Evolutionary conservation across 2,329 filamentous ascomycete species (phyloP).

Genomic region (Calonectria henricotiae): DNA sequence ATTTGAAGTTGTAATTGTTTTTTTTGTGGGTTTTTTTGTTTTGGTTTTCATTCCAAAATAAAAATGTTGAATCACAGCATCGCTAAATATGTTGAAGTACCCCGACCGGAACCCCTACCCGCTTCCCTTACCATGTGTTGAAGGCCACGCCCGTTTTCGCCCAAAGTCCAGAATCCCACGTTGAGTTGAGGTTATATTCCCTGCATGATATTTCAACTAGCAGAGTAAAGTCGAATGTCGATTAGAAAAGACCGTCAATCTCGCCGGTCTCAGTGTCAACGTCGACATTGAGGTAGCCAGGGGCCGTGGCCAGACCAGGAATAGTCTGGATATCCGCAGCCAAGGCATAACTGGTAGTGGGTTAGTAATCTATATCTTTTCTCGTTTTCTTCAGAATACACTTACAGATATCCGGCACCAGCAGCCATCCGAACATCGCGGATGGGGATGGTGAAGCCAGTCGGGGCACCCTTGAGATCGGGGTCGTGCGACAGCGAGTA

Average conservation of each 20-base stretch:
- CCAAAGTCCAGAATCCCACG: constrained; percentile 49
- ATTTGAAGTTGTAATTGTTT: not conserved
- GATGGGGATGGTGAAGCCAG: constrained; percentile 95
- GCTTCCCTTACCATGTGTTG: constrained; percentile 51
- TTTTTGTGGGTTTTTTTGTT: not conserved
- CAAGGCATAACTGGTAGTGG: constrained; percentile 80
- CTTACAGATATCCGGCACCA: constrained; percentile 91
- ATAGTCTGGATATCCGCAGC: constrained; percentile 99
- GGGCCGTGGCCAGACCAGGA: constrained; percentile 93
- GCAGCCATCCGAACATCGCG: constrained; percentile 94
- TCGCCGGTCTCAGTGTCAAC: constrained; percentile 87
- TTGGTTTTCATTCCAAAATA: constrained; percentile 14
- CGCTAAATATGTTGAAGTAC: constrained; percentile 31
- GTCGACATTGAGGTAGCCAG: constrained; percentile 95
- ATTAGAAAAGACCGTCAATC: constrained; percentile 90
- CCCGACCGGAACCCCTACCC: constrained; percentile 30
- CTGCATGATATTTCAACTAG: constrained; percentile 8
- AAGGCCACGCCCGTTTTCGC: constrained; percentile 52
- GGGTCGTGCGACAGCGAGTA: constrained; percentile 97
- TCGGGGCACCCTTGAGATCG: constrained; percentile 93
- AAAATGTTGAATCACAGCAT: constrained; percentile 30
- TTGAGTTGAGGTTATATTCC: constrained; percentile 51
- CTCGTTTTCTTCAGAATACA: not conserved
- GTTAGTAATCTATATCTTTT: constrained; percentile 56
- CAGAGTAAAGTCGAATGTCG: constrained; percentile 26